Conservation (phyloP, 768 basidiomycete species). For the Nidularia pulvinata region DNA sequence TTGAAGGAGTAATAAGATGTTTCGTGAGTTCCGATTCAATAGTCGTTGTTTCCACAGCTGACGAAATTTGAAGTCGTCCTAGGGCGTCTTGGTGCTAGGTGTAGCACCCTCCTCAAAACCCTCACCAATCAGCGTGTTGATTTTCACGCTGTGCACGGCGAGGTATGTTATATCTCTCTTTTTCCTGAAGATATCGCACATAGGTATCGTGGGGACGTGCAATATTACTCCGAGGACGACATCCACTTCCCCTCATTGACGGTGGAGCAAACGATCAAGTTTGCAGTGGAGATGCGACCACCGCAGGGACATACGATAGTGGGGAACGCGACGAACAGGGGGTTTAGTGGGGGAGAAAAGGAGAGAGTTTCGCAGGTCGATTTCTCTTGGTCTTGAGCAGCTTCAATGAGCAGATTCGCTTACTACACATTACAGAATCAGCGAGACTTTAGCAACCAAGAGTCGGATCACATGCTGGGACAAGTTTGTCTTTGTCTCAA, state of each 20-base stretch:
- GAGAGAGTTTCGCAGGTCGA: conserved; percentile 71
- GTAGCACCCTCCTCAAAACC: conserved; percentile 80
- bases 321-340: conserved; percentile 70
- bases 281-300: conserved; percentile 67
- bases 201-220: conserved; percentile 76
- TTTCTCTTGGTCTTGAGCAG: conserved; percentile 86
- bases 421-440: conserved; percentile 33
- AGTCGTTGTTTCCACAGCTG: not conserved
- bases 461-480: conserved; percentile 75
- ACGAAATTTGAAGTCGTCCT: conserved; percentile 63
- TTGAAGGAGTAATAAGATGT: conserved; percentile 79
- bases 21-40: conserved; percentile 52
- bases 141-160: conserved; percentile 67
- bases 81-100: conserved; percentile 85
- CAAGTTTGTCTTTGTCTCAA: conserved; percentile 41
- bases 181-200: conserved; percentile 59
- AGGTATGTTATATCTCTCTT: conserved; percentile 77
- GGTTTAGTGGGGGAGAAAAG: conserved; percentile 75
- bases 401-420: conserved; percentile 70
- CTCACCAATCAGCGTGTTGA: conserved; percentile 76
- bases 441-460: conserved; percentile 63
- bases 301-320: conserved; percentile 70
- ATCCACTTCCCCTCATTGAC: conserved; percentile 85
- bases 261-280: conserved; percentile 72
- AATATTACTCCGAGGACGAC: conserved; percentile 85